A percentile compares a stretch with the other conserved stretches of the same genome.
These are phyloP conservation scores for Exserohilum rostratum DNA, from an alignment of 2,329 filamentous ascomycete genomes.

Conservation along the genomic window DNA sequence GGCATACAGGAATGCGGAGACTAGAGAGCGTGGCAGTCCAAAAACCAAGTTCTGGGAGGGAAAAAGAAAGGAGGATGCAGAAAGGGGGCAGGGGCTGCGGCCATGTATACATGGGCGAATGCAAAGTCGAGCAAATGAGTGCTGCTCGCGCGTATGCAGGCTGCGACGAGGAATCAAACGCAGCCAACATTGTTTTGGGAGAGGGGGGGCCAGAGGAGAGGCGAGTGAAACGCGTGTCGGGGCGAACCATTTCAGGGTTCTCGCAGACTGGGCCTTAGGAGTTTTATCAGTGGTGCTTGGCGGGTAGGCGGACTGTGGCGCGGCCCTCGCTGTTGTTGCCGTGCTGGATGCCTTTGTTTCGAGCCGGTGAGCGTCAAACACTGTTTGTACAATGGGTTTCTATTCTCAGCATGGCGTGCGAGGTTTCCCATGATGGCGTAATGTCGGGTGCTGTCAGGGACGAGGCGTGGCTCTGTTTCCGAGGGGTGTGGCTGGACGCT, in stretches of 20 bases:
- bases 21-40: neutral
- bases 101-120: conserved; percentile 1
- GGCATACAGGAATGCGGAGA: neutral
- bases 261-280: neutral
- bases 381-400: neutral
- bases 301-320: conserved; percentile 13
- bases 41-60: no score
- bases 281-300: conserved; percentile 2
- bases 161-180: conserved; percentile 8
- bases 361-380: conserved; percentile 1
- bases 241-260: conserved; percentile 21
- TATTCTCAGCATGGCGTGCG: conserved; percentile 8
- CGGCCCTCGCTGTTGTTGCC: neutral
- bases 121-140: neutral
- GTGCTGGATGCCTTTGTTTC: neutral
- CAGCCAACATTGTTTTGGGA: neutral
- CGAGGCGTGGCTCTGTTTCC: neutral
- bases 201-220: neutral
- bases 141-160: neutral
- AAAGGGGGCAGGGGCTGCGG: conserved; percentile 6
- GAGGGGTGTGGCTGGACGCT: conserved; percentile 3
- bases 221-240: conserved; percentile 8
- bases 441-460: conserved; percentile 7
- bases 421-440: conserved; percentile 1
- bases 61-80: neutral